Base-by-base conservation (phyloP, 2,329 filamentous ascomycete species). In the Nigrospora oryzae region DNA sequence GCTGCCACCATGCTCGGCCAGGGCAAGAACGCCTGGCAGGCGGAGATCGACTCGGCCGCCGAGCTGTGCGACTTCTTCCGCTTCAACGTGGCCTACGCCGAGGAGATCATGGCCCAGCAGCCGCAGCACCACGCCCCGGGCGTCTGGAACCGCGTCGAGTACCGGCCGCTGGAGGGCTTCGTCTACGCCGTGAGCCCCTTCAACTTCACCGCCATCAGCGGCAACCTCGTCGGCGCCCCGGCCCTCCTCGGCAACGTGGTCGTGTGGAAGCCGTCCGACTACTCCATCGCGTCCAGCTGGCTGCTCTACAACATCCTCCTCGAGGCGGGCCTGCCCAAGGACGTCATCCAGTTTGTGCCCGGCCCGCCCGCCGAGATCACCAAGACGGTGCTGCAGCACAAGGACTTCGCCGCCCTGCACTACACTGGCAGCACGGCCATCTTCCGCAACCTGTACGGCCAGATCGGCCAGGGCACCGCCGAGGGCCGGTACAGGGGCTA, bases 21-120 rank as follows among this genome's bases (percentile, higher is more conserved):
- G 69, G 91, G 93, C 58, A 97, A 97, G 79, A 97, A 96, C 64
- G 89, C 88, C 40, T 97, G 89, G 89, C 91, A 98, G 68, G 91
- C 93, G n/a, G 91, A 98, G 75, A 97, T 97, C 52, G 91, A 97
- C 65, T 79, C 90, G 35, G 91, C 91, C 15, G 91, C 91, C 10
- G 93, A 98, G 74, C 69, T 95, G 56, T 84, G 81, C 55, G 91
- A 98, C 64, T 97, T 97, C 68, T 72, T 97, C 62, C 81, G 89
- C 61, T 95, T 96, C 73, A 93, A 93, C 61, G 91, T 96, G 43
- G 82, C 90, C 64, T 96, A 93, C 60, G 91, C 91, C 28, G 84
- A 95, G 68, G 87, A 96, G 62, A 71, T 95, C 45, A 95, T 96
- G 63, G 79, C 80, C 34, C 82, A 89, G 62, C 93, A 98, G 67